Evolutionary conservation across 2,329 filamentous ascomycete genomes (phyloP).

Genomic region (Epichloe typhina): DNA sequence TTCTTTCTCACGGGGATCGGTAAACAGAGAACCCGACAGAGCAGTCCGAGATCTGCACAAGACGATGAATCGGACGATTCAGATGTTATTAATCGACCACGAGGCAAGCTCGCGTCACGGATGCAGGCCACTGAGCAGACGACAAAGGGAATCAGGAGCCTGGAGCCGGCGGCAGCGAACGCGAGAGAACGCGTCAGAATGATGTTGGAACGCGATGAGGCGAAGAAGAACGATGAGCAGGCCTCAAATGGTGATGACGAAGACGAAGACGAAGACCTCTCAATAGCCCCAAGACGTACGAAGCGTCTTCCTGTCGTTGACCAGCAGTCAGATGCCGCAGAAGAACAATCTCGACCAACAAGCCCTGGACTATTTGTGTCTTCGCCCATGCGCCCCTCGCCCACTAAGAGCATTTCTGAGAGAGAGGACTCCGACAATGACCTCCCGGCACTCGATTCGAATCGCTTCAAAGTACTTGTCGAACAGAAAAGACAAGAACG

Average conservation of each 20-base stretch:
- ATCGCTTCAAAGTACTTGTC: conserved; percentile 58
- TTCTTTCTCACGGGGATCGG: background rate
- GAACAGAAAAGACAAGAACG: conserved; percentile 59
- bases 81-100: conserved; percentile 33
- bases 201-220: conserved; percentile 23
- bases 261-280: conserved; percentile 25
- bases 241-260: conserved; percentile 15
- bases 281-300: conserved; percentile 27
- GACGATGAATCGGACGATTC: conserved; percentile 33
- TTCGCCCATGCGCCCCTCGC: conserved; percentile 30
- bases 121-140: conserved; percentile 33
- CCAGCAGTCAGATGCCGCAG: conserved; percentile 14
- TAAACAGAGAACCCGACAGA: background rate
- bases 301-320: conserved; percentile 22
- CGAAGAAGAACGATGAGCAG: conserved; percentile 14
- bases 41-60: conserved; percentile 8
- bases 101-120: conserved; percentile 50
- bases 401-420: conserved; percentile 15
- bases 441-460: conserved; percentile 33
- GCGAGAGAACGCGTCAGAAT: conserved; percentile 30
- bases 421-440: conserved; percentile 33
- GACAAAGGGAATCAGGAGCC: conserved; percentile 6
- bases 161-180: conserved; percentile 13
- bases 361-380: conserved; percentile 42
- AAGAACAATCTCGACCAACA: conserved; percentile 12